phyloP scores from a whole-genome alignment of 2,329 filamentous ascomycete genomes.

The Didymella arachidicola region DNA sequence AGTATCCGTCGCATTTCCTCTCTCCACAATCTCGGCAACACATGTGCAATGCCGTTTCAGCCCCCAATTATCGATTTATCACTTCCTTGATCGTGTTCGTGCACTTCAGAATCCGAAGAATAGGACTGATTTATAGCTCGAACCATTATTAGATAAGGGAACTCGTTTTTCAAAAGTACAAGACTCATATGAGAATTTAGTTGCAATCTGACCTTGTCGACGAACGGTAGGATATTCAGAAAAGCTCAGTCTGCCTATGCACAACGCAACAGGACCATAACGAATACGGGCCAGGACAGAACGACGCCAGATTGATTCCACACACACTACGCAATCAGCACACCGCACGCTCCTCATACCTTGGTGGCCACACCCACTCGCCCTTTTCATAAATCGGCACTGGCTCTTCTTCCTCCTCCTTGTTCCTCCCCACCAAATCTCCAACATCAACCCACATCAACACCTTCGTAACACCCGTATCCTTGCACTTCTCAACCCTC shows the following conservation, averaged over 20 bases:
- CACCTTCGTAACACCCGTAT: conserved; percentile 19
- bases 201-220: too few relatives aligned
- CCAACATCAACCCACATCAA: conserved; percentile 25
- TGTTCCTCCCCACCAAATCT: conserved; percentile 13
- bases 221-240: too few relatives aligned
- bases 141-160: too few relatives aligned
- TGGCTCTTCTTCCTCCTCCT: conserved; percentile 1
- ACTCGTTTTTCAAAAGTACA: too few relatives aligned
- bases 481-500: conserved; percentile 15
- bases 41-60: background rate
- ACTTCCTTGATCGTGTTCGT: too few relatives aligned
- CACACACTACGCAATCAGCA: background rate
- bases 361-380: conserved; percentile 8
- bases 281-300: too few relatives aligned
- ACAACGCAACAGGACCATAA: too few relatives aligned
- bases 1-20: background rate
- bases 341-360: background rate
- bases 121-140: too few relatives aligned
- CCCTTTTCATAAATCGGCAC: conserved; percentile 10
- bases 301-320: background rate
- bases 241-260: too few relatives aligned
- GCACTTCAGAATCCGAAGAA: too few relatives aligned
- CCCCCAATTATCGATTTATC: background rate
- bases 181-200: too few relatives aligned
- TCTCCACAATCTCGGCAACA: background rate